These are phyloP conservation scores for Phyllosticta paracitricarpa DNA, from an alignment of 2,329 filamentous ascomycete species.

Conservation along the genomic window DNA sequence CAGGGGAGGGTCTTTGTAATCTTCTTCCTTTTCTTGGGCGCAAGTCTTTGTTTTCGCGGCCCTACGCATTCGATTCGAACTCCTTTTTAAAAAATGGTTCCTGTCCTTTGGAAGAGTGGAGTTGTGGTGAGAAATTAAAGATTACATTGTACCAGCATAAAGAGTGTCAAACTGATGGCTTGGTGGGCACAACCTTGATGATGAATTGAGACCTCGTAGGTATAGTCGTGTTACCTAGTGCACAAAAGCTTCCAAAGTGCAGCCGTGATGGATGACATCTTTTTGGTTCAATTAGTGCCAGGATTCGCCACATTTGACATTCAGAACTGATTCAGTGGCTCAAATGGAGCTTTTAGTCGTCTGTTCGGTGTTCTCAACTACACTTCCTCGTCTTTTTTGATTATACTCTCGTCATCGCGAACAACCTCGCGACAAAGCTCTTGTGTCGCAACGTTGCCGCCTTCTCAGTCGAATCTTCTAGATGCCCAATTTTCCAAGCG, in stretches of 20 bases:
- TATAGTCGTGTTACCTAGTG: no score
- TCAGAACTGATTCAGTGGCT: neutral
- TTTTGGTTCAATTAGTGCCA: no score
- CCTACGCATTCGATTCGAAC: neutral
- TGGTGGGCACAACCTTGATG: no score
- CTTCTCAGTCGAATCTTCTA: constrained; percentile 32
- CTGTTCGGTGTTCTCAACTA: neutral
- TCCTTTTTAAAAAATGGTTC: neutral
- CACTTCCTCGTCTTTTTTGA: neutral
- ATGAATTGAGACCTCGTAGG: no score
- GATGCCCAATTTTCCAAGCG: constrained; percentile 50
- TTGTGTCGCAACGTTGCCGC: constrained; percentile 14
- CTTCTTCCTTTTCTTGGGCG: neutral
- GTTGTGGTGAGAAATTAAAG: neutral
- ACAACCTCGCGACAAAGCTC: neutral
- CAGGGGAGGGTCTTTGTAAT: neutral
- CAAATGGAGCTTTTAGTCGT: neutral
- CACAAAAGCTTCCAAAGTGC: no score
- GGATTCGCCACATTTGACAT: no score
- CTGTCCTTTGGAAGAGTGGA: neutral
- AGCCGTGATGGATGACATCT: no score
- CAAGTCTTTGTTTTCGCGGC: neutral
- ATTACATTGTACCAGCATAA: no score
- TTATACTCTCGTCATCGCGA: neutral
- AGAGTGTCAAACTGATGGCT: no score